phyloP scores from a whole-genome alignment of 306 rosid species.

The Bauhinia variegata region DNA sequence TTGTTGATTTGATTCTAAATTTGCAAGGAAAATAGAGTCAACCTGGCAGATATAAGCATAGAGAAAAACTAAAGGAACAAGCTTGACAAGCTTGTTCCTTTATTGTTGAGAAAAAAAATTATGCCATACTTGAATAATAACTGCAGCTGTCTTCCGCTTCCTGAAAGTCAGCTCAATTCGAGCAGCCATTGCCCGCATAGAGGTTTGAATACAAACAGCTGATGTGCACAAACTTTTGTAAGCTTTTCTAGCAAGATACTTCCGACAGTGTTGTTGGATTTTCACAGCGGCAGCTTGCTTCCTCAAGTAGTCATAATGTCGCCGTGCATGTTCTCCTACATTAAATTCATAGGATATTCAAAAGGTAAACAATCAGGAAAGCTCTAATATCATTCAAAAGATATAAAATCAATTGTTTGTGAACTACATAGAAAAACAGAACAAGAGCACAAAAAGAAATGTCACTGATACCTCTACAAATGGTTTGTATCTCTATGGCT shows the following conservation, averaged over 20 bases:
- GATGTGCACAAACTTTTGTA: conserved; percentile 52
- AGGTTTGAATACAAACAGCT: conserved; percentile 70
- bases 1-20: no score
- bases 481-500: conserved; percentile 65
- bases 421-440: conserved; percentile 27
- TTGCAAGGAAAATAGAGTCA: conserved; percentile 10
- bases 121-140: conserved; percentile 66
- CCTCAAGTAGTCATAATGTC: conserved; percentile 62
- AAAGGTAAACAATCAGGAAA: conserved; percentile 8
- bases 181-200: conserved; percentile 73
- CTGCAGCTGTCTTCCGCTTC: conserved; percentile 63
- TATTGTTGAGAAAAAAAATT: conserved; percentile 14
- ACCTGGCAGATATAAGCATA: neutral
- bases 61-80: neutral
- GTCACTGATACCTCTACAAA: conserved; percentile 62
- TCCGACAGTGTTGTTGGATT: conserved; percentile 74
- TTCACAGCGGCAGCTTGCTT: conserved; percentile 75
- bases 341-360: conserved; percentile 33
- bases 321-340: conserved; percentile 75
- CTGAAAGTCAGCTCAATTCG: conserved; percentile 67
- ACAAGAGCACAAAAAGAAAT: conserved; percentile 24
- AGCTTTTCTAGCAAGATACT: conserved; percentile 46
- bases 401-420: neutral
- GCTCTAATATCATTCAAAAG: neutral
- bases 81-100: conserved; percentile 8